Base-by-base conservation (phyloP, 148 eudicot genomes). In the Dysphania ambrosioides region DNA sequence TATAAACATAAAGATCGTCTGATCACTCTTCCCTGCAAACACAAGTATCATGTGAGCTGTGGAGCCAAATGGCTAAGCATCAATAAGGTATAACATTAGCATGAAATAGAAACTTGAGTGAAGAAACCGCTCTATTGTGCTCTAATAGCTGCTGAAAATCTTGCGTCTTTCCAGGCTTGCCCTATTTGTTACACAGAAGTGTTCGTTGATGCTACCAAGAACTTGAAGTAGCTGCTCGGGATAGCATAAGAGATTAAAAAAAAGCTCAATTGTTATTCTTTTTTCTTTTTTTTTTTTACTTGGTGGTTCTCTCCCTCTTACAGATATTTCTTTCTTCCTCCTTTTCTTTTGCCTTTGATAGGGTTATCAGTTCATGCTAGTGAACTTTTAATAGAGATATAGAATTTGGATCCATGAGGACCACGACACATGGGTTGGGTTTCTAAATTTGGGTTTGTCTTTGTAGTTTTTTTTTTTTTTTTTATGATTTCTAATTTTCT, bases 41-140 rank as follows among this genome's bases (percentile, higher is more conserved):
- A 95, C 79, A 82, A 85, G 70, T 95, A 95, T 78, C 98, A 95
- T 76, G 75, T 82, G 68, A 83, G 75, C 47, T 95, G 98, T 76
- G 96, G 96, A 74, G 82, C 87, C 74, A 90, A 82, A 83, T 95
- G 96, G 98, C 98, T 95, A 70, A 83, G 83, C 78, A 95, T 92
- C 78, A 95, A 95, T 80, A 95, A 95, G 88, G 97, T 90, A 83
- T 16, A 26, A 1, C 8, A 53, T 38, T 1, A 15, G 9, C 16
- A 15, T 40, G 21, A 30, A 32, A 18, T 21, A 11, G 0, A 30
- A 29, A 40, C 23, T 9, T 57, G 23, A 66, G 8, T 4, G 42
- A 4, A 38, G 42, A 38, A 38, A 38, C 8, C 42, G 42, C 42
- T 16, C 40, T 36, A 0, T 26, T 62, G 8, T 18, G 24, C 35